A percentile compares a stretch with the other conserved stretches of the same genome.
Evolutionary conservation across 148 eudicot species (phyloP).

Genomic region (Rheum nobile): DNA sequence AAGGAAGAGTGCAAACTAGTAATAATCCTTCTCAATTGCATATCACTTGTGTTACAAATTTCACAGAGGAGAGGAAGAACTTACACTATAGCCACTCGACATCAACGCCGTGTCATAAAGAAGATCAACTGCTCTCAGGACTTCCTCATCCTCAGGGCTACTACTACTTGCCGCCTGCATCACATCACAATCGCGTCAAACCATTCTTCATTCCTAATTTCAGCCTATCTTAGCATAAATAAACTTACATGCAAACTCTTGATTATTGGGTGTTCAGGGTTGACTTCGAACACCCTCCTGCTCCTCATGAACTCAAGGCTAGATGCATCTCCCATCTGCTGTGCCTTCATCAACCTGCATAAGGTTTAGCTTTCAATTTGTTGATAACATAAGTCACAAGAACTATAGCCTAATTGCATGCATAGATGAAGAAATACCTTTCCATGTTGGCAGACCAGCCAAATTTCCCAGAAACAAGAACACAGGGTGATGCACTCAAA

Average conservation of each 20-base stretch:
- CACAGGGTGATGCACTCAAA: conserved; percentile 85
- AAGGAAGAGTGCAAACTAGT: too few species aligned
- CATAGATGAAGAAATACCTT: conserved; percentile 34
- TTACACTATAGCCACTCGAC: conserved; percentile 91
- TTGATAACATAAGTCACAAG: not conserved
- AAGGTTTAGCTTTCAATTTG: not conserved
- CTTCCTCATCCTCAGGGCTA: conserved; percentile 66
- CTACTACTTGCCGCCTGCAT: conserved; percentile 55
- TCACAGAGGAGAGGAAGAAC: conserved; percentile 19
- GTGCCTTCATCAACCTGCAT: conserved; percentile 84
- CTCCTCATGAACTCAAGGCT: conserved; percentile 72
- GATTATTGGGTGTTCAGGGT: conserved; percentile 77
- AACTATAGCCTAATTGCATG: not conserved
- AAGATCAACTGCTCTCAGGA: conserved; percentile 80
- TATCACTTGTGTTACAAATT: too few species aligned
- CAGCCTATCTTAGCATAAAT: not conserved
- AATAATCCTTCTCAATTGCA: too few species aligned
- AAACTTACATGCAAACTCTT: conserved; percentile 62
- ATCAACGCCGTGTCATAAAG: conserved; percentile 78
- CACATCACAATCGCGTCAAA: not conserved
- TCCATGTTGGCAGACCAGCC: conserved; percentile 99
- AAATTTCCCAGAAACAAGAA: conserved; percentile 80
- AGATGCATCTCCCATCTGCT: conserved; percentile 41
- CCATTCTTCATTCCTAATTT: not conserved
- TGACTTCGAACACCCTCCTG: conserved; percentile 88